phyloP scores from a whole-genome alignment of 305 asterid species.

The Fraxinus angustifolia region DNA sequence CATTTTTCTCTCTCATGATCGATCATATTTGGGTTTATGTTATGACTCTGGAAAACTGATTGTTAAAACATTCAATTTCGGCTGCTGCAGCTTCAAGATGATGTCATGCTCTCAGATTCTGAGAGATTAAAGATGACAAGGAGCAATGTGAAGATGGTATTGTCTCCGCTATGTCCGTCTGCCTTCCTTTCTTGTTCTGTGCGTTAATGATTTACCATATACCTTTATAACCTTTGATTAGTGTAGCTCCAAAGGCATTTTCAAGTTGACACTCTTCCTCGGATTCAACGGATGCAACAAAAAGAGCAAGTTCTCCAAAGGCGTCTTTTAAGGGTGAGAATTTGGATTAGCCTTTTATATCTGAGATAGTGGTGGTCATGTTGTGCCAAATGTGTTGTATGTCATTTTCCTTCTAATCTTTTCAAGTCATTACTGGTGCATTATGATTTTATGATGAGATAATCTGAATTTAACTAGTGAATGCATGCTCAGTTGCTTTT shows the following conservation, averaged over 20 bases:
- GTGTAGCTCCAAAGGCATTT: constrained; percentile 88
- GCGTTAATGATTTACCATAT: neutral
- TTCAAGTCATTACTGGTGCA: neutral
- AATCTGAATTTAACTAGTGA: neutral
- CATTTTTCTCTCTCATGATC: neutral
- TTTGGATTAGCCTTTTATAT: constrained; percentile 13
- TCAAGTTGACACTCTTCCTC: constrained; percentile 87
- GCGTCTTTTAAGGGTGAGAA: constrained; percentile 78
- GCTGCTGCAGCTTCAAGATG: constrained; percentile 80
- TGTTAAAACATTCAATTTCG: constrained; percentile 19
- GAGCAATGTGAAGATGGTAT: constrained; percentile 87
- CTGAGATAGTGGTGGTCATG: constrained; percentile 7
- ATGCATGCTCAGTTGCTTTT: neutral
- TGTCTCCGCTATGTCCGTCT: constrained; percentile 16
- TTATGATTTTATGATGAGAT: constrained; percentile 7
- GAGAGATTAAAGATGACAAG: constrained; percentile 84
- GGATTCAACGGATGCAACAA: constrained; percentile 85
- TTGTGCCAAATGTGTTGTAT: constrained; percentile 1
- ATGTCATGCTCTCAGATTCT: constrained; percentile 80
- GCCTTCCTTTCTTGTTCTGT: neutral
- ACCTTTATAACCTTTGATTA: constrained; percentile 9
- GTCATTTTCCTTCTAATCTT: neutral
- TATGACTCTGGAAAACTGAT: constrained; percentile 15
- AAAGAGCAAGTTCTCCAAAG: constrained; percentile 91
- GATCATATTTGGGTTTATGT: constrained; percentile 15